Evolutionary conservation across 140 eudicot genomes (phyloP), one percentile per base, ranked within the genome.

Genomic region (Eryngium alpinum): DNA sequence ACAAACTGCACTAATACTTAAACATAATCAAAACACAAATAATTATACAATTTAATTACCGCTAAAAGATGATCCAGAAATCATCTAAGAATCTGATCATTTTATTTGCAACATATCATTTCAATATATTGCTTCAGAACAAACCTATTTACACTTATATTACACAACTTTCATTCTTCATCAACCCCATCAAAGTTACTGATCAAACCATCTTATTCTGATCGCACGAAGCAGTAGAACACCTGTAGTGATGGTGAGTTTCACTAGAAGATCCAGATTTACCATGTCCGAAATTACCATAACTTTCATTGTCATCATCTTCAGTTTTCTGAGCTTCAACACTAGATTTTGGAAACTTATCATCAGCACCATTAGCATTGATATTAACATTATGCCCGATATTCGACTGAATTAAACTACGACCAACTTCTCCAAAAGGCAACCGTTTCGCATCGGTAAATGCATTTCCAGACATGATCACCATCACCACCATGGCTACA

Each of bases 201-300:
- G 27, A 71, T 71, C 46, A 44, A 70, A 70, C 43, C 49, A 70
- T 17, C 76, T 18, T 13, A 28, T 34, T 66, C 15, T 18, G 32
- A 49, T 71, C 50, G 76, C 76, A 71, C 5, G 76, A 32, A 33
- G 34, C 22, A 75, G 79, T 75, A 24, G 25, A 9, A 50, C 79
- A 75, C 18, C 17, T 25, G 59, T 0, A 77, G 60, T 14, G 7
- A 77, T 3, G 80, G 80, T 77, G 80, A 52, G 11, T 77, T 50
- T 10, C 80, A 19, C 22, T 9, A n/a, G 80, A 77, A 28, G 67
- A 77, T 19, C 66, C 80, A 34, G 67, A 59, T 44, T 52, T 77
- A 18, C 18, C 65, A 17, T 77, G 66, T 33, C 67, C 67, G 51
- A 27, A 28, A 17, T 76, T 76, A 76, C 66, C 79, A 51, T 51